Percentiles rank a stretch among this genome's conserved stretches.
These are phyloP conservation scores for Tuber melanosporum DNA, from an alignment of 495 filamentous ascomycete species.

Conservation along the genomic window DNA sequence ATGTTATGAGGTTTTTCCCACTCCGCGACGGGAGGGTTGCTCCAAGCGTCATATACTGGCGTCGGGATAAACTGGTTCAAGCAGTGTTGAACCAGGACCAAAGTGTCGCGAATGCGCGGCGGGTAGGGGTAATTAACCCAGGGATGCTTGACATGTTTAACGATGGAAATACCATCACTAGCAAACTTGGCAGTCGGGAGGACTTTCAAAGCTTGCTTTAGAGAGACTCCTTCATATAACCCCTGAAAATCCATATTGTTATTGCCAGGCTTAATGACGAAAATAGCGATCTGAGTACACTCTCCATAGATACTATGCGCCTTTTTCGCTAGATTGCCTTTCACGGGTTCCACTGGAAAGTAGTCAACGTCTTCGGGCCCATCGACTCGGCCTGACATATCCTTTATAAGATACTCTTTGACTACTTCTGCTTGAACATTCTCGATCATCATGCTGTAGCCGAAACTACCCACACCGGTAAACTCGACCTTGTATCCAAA, in stretches of 20 bases:
- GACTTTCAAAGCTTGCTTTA: background rate
- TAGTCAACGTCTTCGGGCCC: constrained; percentile 2
- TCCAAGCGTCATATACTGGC: constrained; percentile 29
- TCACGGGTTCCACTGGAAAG: constrained; percentile 7
- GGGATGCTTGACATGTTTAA: background rate
- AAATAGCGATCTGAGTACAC: constrained; percentile 39
- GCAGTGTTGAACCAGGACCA: background rate
- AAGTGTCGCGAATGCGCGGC: background rate
- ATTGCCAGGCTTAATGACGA: constrained; percentile 18
- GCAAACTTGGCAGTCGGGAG: background rate
- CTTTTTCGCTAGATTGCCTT: constrained; percentile 9
- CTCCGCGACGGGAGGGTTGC: constrained; percentile 5
- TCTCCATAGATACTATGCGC: constrained; percentile 29
- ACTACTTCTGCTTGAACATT: constrained; percentile 11
- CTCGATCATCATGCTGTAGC: constrained; percentile 28
- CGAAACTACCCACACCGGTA: constrained; percentile 33
- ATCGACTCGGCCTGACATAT: background rate
- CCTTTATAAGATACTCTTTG: constrained; percentile 6
- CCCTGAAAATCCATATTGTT: background rate
- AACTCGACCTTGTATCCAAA: constrained; percentile 40
- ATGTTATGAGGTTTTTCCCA: background rate
- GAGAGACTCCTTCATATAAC: background rate
- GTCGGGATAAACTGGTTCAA: constrained; percentile 25
- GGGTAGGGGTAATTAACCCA: background rate
- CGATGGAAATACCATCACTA: background rate